Evolutionary conservation across 179 eudicot genomes (phyloP), one percentile per base, ranked within the genome.

Genomic region (Silene noctiflora): DNA sequence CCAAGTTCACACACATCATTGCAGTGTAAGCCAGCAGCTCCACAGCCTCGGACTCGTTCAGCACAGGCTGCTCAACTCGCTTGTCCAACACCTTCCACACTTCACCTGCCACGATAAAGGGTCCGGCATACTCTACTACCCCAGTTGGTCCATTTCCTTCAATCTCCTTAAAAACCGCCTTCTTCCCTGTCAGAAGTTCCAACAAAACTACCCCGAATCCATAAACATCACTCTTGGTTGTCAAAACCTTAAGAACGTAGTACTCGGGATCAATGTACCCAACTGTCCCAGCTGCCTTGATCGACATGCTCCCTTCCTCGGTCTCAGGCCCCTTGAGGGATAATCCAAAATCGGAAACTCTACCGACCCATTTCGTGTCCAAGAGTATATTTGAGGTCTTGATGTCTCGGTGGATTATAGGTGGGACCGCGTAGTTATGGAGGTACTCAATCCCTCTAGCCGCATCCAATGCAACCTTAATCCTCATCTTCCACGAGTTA

Each of bases 371-470:
- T 58, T 86, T 86, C 19, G 85, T 71, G 58, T 86, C 91, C 0
- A 86, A 78, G 65, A 88, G 84, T 24, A 86, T 85, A 80, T 88
- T 88, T 20, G 91, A 88, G 39, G 84, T 86, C 80, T 90, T 88
- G 14, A 90, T 85, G 78, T 90, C 94, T 4, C 91, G 76, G 72
- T 90, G 94, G 69, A 86, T 88, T 22, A 90, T 87, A 20, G 94
- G 82, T 14, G 94, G 94, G 42, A 88, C 89, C 1, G 89, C 91
- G 12, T 88, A 88, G 76, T 84, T 90, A 44, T 90, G 91, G 44
- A 90, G 90, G 79, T 90, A 88, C 73, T 88, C 91, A 2, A 89
- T 84, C 76, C 91, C 90, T 71, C 91, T 81, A 2, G 94, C 90
- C 2, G 91, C 86, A 75, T 89, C 91, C 33, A 89, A 67, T 0